phyloP scores from a whole-genome alignment of 257 asterid genomes.

The Ophiorrhiza pumila region DNA sequence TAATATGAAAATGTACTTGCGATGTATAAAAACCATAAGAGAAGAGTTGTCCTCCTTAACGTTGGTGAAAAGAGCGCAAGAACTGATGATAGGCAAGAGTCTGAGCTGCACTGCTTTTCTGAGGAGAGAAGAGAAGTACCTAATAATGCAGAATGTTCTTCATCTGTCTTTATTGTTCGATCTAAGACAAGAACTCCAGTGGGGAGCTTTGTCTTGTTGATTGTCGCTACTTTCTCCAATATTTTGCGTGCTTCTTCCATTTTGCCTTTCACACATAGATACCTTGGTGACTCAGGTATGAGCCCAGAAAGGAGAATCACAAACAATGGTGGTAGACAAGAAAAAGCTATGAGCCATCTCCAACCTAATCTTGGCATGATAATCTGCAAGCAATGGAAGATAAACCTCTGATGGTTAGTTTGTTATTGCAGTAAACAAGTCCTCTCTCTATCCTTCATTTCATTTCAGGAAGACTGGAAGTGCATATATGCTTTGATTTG shows the following conservation, averaged over 20 bases:
- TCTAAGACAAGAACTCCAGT: constrained; percentile 29
- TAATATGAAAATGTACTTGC: constrained; percentile 54
- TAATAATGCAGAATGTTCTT: constrained; percentile 11
- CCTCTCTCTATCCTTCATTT: neutral
- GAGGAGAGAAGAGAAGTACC: constrained; percentile 7
- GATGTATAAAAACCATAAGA: constrained; percentile 48
- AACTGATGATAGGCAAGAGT: constrained; percentile 32
- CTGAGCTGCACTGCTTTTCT: neutral
- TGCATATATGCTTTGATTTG: no score
- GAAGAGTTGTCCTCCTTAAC: constrained; percentile 51
- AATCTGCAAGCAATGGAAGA: constrained; percentile 21
- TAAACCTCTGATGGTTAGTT: neutral
- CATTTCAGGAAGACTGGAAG: no score
- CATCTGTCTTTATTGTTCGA: constrained; percentile 14
- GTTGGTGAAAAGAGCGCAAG: constrained; percentile 39
- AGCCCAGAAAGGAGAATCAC: constrained; percentile 26
- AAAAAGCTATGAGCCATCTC: constrained; percentile 44
- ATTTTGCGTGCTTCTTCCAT: constrained; percentile 22
- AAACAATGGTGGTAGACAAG: constrained; percentile 29
- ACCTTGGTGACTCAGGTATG: constrained; percentile 38
- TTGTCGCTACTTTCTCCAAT: constrained; percentile 26
- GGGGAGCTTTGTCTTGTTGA: constrained; percentile 32
- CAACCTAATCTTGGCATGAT: constrained; percentile 42
- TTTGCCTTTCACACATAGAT: constrained; percentile 31
- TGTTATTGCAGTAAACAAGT: neutral